Evolutionary conservation across 1,139 yeast species (phyloP).

Genomic region (Yamadazyma kanchanaburiensis): DNA sequence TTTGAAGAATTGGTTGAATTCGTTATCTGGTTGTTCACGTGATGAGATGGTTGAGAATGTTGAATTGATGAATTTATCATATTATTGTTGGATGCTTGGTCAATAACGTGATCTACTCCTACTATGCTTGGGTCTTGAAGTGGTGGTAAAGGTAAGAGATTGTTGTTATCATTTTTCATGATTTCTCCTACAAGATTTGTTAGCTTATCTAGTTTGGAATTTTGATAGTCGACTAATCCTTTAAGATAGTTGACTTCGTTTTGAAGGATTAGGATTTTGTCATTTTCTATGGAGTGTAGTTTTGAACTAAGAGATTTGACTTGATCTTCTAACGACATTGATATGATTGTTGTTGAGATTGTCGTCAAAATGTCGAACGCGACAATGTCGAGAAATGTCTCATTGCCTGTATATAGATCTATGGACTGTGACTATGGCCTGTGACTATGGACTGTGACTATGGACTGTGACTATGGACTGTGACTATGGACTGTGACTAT

Average conservation of each 20-base stretch:
- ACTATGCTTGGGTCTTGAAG: constrained; percentile 18
- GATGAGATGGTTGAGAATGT: too few species aligned
- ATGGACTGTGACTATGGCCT: too few species aligned
- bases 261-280: constrained; percentile 1
- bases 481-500: too few species aligned
- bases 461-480: too few species aligned
- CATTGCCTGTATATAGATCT: too few species aligned
- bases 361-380: too few species aligned
- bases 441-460: too few species aligned
- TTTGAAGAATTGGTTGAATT: too few species aligned
- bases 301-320: constrained; percentile 2
- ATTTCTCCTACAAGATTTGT: constrained; percentile 29
- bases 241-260: constrained; percentile 19
- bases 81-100: too few species aligned
- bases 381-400: too few species aligned
- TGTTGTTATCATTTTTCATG: constrained; percentile 31
- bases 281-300: constrained; percentile 5
- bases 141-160: constrained; percentile 10
- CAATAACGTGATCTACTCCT: neutral
- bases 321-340: constrained; percentile 4
- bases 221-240: constrained; percentile 37
- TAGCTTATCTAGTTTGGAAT: constrained; percentile 37
- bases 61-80: too few species aligned
- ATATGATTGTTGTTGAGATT: neutral
- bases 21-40: too few species aligned